These are phyloP conservation scores for Edaphochlamys debaryana DNA, from an alignment of 139 green algal genomes.

Conservation along the genomic window DNA sequence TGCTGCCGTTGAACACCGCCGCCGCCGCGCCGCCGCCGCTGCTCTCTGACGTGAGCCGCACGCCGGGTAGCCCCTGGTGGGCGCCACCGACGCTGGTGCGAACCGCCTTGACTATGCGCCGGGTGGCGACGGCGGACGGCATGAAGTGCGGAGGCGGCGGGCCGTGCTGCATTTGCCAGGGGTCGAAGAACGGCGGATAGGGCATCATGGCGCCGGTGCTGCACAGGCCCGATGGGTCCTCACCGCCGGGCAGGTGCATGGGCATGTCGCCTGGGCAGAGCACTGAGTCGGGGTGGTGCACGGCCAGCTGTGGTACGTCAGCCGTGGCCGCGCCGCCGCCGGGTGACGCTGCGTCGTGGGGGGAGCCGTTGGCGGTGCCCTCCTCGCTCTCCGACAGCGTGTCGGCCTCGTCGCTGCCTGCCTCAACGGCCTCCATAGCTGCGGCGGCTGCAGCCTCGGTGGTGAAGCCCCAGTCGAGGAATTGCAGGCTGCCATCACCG, in stretches of 20 bases:
- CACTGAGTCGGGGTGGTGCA: no score
- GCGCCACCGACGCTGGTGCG: neutral
- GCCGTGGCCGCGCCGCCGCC: no score
- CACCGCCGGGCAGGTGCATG: no score
- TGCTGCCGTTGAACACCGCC: neutral
- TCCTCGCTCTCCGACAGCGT: neutral
- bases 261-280: no score
- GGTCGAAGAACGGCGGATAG: neutral
- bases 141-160: neutral
- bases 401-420: neutral
- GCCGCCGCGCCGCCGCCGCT: neutral
- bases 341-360: no score
- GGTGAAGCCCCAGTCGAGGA: conserved; percentile 7
- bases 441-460: neutral
- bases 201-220: no score
- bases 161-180: neutral
- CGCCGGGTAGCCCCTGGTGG: neutral
- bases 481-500: neutral
- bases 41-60: neutral
- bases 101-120: conserved; percentile 2
- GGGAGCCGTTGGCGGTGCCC: neutral
- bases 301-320: no score
- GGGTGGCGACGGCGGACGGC: neutral
- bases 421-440: neutral
- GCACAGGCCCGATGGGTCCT: neutral